Base-by-base conservation (phyloP, 2,329 filamentous ascomycete genomes). In the Ophiosphaerella korrae region DNA sequence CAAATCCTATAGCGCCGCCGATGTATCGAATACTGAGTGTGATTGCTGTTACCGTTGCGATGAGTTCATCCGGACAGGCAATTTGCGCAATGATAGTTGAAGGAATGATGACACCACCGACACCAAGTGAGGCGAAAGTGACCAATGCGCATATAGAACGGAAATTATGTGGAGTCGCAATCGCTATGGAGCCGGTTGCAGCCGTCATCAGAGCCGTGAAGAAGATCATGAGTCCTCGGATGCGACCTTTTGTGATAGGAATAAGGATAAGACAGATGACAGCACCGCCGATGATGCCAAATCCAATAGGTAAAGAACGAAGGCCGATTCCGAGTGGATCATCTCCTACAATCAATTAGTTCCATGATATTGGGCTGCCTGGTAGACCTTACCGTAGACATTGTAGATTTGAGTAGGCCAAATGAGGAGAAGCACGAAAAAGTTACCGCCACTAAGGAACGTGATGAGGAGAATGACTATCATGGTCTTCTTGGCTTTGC, bases 21-120 rank as follows among this genome's bases (percentile, higher is more conserved):
- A 89, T 80, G 47, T 88, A 84, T 33, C 87, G 85, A 57, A 89
- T 83, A n/a, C 85, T 82, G 33, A 89, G 80, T 0, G 87, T 88
- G 18, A 90, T 75, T 5, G 87, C 85, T 1, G 86, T 82, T 39
- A 88, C 80, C 2, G 87, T 89, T 7, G 85, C 87, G 55, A 90
- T 89, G 5, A 89, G 77, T 47, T 89, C 86, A 63, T 87, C 84
- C 0, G 87, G 86, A 53, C 85, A 88, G 58, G 88, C 84, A 60
- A 89, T 88, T 8, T 84, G 86, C 6, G 84, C 84, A 50, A 89
- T 86, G 58, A 88, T 86, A 1, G 83, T 85, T 1, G 84, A 82
- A 0, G 86, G 87, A 5, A 89, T 83, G 13, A 88, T 82, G 43
- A 89, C 86, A 1, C 84, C 86, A 6, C 86, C 87, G 4, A 88